Conservation (phyloP, 768 basidiomycete genomes). For the Rhodocollybia butyracea region DNA sequence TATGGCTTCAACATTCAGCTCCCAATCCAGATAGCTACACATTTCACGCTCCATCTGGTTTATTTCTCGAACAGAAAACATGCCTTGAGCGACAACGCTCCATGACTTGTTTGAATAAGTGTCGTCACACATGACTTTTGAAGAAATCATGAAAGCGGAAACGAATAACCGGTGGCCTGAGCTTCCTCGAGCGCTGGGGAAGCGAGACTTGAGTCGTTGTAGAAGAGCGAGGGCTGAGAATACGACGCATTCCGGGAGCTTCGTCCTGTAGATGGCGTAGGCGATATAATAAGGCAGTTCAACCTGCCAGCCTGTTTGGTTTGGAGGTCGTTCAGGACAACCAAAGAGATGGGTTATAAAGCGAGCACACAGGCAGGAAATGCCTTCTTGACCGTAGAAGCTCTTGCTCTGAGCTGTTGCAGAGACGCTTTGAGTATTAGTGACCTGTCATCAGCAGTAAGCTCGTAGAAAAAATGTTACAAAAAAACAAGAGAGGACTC, state of each 20-base stretch:
- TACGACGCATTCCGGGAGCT: conserved; percentile 65
- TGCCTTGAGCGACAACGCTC: conserved; percentile 85
- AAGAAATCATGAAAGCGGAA: conserved; percentile 90
- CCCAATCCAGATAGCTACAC: conserved; percentile 92
- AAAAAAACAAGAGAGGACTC: not conserved
- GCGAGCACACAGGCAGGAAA: conserved; percentile 66
- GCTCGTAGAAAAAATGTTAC: not conserved
- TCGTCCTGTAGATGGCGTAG: conserved; percentile 83
- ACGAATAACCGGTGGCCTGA: conserved; percentile 90
- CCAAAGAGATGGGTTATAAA: conserved; percentile 86
- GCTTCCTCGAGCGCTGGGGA: conserved; percentile 85
- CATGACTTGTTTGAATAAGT: conserved; percentile 93
- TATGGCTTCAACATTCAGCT: conserved; percentile 75
- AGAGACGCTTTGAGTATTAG: not conserved
- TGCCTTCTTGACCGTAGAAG: conserved; percentile 73
- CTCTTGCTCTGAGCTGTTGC: conserved; percentile 13
- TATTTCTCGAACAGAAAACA: conserved; percentile 84
- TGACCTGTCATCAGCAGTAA: not conserved
- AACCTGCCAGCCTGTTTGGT: conserved; percentile 50
- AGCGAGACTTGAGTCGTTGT: conserved; percentile 82
- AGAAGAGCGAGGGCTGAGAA: conserved; percentile 70
- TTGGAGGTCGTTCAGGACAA: conserved; percentile 78
- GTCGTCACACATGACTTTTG: conserved; percentile 89
- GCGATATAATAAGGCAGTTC: conserved; percentile 78
- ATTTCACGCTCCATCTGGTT: conserved; percentile 98